A percentile compares a stretch with the other conserved stretches of the same genome.
phyloP scores from a whole-genome alignment of 768 basidiomycete genomes.

The Tylopilus sp. region DNA sequence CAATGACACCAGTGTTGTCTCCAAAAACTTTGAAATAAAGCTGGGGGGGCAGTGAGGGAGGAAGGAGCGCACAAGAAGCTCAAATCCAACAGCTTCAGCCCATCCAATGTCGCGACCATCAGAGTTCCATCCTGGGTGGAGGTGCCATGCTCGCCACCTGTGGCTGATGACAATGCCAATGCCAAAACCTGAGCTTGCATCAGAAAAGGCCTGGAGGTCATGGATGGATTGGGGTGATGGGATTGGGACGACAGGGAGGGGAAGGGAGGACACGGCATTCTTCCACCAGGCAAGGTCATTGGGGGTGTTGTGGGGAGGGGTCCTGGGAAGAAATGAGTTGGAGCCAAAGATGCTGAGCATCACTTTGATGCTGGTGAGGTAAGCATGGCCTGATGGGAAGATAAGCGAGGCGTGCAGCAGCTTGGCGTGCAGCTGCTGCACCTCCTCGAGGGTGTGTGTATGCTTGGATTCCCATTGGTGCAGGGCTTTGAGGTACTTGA shows the following conservation, averaged over 20 bases:
- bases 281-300: not conserved
- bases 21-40: not conserved
- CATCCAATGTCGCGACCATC: not conserved
- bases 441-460: not conserved
- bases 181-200: not conserved
- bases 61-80: not conserved
- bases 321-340: not conserved
- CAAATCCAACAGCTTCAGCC: not conserved
- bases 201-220: not conserved
- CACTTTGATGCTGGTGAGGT: not conserved
- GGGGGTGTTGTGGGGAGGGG: not conserved
- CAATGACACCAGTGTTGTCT: not conserved
- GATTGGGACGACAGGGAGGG: not conserved
- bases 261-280: not conserved
- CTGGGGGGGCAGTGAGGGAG: not conserved
- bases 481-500: not conserved
- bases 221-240: not conserved
- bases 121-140: not conserved
- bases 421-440: not conserved
- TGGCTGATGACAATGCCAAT: not conserved
- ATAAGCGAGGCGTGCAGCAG: not conserved
- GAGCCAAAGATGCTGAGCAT: not conserved
- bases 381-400: not conserved
- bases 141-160: not conserved
- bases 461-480: fast-evolving